Evolutionary conservation across 2,329 filamentous ascomycete genomes (phyloP).

Genomic region (Zymoseptoria ardabiliae): DNA sequence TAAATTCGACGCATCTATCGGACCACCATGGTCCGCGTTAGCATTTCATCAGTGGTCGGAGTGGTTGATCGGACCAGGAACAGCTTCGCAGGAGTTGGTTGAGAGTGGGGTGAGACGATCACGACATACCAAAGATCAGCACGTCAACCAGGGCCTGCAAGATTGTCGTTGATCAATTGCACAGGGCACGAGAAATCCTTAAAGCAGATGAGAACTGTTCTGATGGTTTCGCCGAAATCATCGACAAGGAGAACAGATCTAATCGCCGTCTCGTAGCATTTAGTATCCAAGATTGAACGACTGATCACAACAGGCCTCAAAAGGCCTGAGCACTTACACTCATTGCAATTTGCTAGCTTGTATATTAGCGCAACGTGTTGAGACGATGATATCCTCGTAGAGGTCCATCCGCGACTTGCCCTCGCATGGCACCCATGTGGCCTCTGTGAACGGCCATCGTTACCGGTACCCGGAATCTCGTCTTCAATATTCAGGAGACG

Average conservation of each 20-base stretch:
- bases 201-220: background rate
- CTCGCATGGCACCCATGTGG: background rate
- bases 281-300: too few relatives aligned
- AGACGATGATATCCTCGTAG: background rate
- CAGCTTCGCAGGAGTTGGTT: background rate
- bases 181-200: background rate
- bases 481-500: too few relatives aligned
- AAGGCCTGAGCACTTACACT: background rate
- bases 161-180: background rate
- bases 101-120: background rate
- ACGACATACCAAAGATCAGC: constrained; percentile 1
- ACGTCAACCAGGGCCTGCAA: background rate
- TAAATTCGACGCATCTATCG: background rate
- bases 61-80: background rate
- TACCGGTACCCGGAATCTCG: background rate
- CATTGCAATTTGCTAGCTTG: background rate
- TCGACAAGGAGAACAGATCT: too few relatives aligned
- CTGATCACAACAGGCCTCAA: too few relatives aligned
- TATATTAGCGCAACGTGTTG: background rate
- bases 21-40: background rate
- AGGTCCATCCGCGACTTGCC: background rate
- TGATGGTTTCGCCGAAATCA: background rate
- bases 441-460: background rate
- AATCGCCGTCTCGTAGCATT: too few relatives aligned
- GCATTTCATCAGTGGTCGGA: background rate